A percentile compares a stretch with the other conserved stretches of the same genome.
These are phyloP conservation scores for Neotropicomus parvogracilis DNA, from an alignment of 1,284 basidiomycete genomes.

Conservation along the genomic window DNA sequence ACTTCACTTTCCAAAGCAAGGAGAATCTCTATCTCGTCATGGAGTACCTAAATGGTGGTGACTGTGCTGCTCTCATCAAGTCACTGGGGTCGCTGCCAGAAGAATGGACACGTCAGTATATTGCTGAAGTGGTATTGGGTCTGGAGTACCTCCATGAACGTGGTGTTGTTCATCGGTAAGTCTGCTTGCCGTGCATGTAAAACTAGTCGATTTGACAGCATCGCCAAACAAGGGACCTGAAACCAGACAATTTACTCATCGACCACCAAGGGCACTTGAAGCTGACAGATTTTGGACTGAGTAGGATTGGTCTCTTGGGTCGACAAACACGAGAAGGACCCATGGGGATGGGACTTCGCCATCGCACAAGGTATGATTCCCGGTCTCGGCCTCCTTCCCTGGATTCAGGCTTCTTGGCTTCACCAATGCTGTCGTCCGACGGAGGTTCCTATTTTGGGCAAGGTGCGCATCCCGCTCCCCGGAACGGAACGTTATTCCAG, in stretches of 20 bases:
- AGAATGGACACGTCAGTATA: slow-evolving; percentile 95
- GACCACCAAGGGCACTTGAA: slow-evolving; percentile 96
- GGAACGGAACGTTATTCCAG: slow-evolving; percentile 59
- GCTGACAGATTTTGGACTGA: slow-evolving; percentile 96
- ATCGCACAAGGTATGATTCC: slow-evolving; percentile 59
- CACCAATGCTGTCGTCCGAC: slow-evolving; percentile 63
- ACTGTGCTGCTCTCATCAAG: slow-evolving; percentile 96
- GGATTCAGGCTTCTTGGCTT: slow-evolving; percentile 76
- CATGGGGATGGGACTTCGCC: slow-evolving; percentile 49
- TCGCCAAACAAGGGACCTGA: slow-evolving; percentile 73
- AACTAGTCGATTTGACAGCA: slow-evolving; percentile 4
- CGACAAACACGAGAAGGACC: slow-evolving; percentile 87
- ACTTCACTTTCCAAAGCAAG: slow-evolving; percentile 99
- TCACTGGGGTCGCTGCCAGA: slow-evolving; percentile 90
- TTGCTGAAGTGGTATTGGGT: slow-evolving; percentile 93
- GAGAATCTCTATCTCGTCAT: slow-evolving; percentile 98
- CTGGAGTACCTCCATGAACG: slow-evolving; percentile 93
- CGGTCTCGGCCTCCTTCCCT: slow-evolving; percentile 76
- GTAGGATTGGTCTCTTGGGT: slow-evolving; percentile 93
- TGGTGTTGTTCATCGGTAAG: slow-evolving; percentile 95
- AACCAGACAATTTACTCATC: slow-evolving; percentile 97
- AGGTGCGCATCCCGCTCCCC: slow-evolving; percentile 54
- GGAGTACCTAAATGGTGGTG: slow-evolving; percentile 97
- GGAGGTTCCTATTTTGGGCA: slow-evolving; percentile 81
- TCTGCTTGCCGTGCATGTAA: slow-evolving; percentile 8